A percentile compares a stretch with the other conserved stretches of the same genome.
Evolutionary conservation across 2,329 filamentous ascomycete genomes (phyloP).

Genomic region (Colletotrichum neosansevieriae): DNA sequence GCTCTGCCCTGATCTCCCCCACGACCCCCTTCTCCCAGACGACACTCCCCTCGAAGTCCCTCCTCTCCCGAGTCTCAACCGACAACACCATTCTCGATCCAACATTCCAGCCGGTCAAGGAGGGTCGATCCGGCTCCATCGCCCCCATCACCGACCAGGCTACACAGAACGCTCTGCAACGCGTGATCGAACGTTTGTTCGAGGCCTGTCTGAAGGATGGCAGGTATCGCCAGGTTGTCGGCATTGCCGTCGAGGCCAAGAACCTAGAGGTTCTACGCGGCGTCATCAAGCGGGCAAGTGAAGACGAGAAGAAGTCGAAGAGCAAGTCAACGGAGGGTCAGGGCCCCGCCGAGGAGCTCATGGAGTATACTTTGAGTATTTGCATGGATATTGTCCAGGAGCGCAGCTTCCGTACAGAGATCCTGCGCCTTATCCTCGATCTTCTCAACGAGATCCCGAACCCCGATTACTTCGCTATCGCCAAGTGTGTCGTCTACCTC

Average conservation of each 20-base stretch:
- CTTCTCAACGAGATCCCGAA: conserved; percentile 92
- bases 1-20: conserved; percentile 81
- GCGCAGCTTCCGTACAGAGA: conserved; percentile 83
- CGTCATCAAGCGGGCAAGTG: conserved; percentile 89
- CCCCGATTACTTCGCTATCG: conserved; percentile 97
- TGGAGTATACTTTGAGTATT: conserved; percentile 96
- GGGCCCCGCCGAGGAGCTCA: conserved; percentile 82
- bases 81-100: conserved; percentile 73
- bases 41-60: conserved; percentile 90
- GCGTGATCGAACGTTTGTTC: conserved; percentile 89
- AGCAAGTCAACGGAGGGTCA: conserved; percentile 67
- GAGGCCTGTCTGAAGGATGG: conserved; percentile 88
- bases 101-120: conserved; percentile 66
- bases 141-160: conserved; percentile 75
- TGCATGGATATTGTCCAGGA: conserved; percentile 99
- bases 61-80: conserved; percentile 85
- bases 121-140: conserved; percentile 69
- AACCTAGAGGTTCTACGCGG: conserved; percentile 88
- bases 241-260: conserved; percentile 94
- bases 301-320: conserved; percentile 82
- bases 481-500: conserved; percentile 96
- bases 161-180: conserved; percentile 84
- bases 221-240: conserved; percentile 94
- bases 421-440: conserved; percentile 91
- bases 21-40: conserved; percentile 97